Base-by-base conservation (phyloP, 768 basidiomycete species). In the Lactarius indigo region DNA sequence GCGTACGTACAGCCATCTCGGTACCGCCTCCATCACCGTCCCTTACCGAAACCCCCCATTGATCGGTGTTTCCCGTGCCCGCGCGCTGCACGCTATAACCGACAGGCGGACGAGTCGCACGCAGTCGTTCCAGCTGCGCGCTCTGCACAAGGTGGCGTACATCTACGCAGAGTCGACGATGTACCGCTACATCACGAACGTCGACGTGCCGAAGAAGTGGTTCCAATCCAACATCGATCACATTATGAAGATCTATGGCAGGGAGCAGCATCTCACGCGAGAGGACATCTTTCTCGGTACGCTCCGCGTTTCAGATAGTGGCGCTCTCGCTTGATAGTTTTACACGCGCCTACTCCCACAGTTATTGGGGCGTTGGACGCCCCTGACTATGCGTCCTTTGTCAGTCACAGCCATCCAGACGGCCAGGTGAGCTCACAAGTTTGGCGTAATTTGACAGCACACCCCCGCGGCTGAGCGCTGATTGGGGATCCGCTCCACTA, bases 281-380 rank as follows among this genome's bases (percentile, higher is more conserved):
- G 79, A 79, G 64, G 79, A 79, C 61, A 65, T 79, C 5, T 74
- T 66, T 66, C 71, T 79, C 23, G 74, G 79, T 79, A 63, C 26
- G 78, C 71, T 26, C 59, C 63, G n/a, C n/a, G 78, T 71, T 30
- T 63, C 63, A 23, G 35, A 62, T 57, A 5, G 57, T 33, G 41
- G 28, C 28, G 39, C 26, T 68, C 39, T 42, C 12, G 41, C 23
- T 50, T 12, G 66, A 57, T 68, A 71, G 33, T 66, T 57, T 47
- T n/a, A n/a, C n/a, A 61, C 33, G 20, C 35, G 57, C 18, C 12
- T 37, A 6, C 15, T 37, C 23, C 18, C 13, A 20, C 57, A 84
- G 84, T 92, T 28, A 84, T 92, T 37, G 92, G 92, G 5, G 82
- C 88, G 0, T 79, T 94, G 4, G 83, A 85, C 57, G 83, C 91